phyloP scores from a whole-genome alignment of 2,329 filamentous ascomycete species.

The Alternaria atra region DNA sequence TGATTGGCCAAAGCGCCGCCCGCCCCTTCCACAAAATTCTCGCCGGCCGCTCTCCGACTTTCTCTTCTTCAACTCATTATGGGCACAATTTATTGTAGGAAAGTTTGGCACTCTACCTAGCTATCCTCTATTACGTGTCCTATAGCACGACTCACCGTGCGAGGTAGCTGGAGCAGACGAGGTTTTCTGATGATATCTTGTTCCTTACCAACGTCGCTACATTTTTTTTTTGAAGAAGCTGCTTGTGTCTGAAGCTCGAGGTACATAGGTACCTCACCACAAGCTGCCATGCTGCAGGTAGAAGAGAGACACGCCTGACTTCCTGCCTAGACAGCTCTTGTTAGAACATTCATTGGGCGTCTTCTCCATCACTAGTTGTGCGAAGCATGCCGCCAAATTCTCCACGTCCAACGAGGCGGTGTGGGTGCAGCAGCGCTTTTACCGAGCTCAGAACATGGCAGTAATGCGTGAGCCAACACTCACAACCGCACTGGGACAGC shows the following conservation, averaged over 20 bases:
- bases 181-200: conserved; percentile 65
- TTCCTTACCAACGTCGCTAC: conserved; percentile 75
- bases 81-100: conserved; percentile 74
- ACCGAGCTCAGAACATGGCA: not conserved
- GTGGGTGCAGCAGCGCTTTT: not conserved
- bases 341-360: not conserved
- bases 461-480: not conserved
- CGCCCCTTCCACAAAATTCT: conserved; percentile 39
- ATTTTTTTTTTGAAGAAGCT: conserved; percentile 42
- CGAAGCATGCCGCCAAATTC: not conserved
- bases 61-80: conserved; percentile 64
- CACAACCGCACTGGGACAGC: not conserved
- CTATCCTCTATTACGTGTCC: conserved; percentile 70
- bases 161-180: conserved; percentile 73
- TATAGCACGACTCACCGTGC: conserved; percentile 64
- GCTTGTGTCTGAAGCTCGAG: not conserved
- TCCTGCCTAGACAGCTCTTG: not conserved
- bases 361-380: not conserved
- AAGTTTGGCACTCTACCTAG: conserved; percentile 59
- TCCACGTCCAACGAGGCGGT: not conserved
- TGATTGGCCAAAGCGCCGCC: conserved; percentile 45
- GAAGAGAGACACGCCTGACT: not conserved
- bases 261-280: not conserved
- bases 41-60: conserved; percentile 21
- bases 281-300: not conserved